Conservation (phyloP, 2,329 filamentous ascomycete genomes). For the Botrytis tulipae region DNA sequence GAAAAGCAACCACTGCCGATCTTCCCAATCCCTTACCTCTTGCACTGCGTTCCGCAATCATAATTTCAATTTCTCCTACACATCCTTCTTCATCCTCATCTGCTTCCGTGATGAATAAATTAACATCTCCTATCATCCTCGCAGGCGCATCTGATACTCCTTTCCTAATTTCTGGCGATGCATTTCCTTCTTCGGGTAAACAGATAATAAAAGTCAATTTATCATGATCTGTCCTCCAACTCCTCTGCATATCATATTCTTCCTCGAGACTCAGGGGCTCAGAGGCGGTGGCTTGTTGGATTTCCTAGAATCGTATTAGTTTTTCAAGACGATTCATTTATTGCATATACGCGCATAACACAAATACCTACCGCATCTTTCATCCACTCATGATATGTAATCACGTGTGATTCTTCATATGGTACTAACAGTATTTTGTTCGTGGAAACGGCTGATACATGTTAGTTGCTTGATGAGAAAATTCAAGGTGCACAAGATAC, state of each 20-base stretch:
- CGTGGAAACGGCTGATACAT: constrained; percentile 61
- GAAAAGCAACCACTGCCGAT: constrained; percentile 63
- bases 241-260: constrained; percentile 87
- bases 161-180: not conserved
- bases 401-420: constrained; percentile 79
- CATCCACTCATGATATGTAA: constrained; percentile 89
- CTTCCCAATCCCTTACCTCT: constrained; percentile 65
- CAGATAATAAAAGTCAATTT: constrained; percentile 94
- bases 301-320: constrained; percentile 49
- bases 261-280: constrained; percentile 76
- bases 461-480: not conserved
- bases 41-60: constrained; percentile 65
- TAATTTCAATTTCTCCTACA: constrained; percentile 79
- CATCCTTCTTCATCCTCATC: constrained; percentile 43
- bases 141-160: constrained; percentile 48
- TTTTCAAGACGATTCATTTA: rapidly evolving
- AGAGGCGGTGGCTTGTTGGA: constrained; percentile 83
- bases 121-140: constrained; percentile 71
- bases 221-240: constrained; percentile 77
- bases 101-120: constrained; percentile 69
- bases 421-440: constrained; percentile 72
- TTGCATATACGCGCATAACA: not conserved
- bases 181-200: not conserved
- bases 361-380: constrained; percentile 44
- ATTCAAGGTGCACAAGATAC: rapidly evolving